Evolutionary conservation across 345 rosid genomes (phyloP).

Genomic region (Eucalyptus coolabah): DNA sequence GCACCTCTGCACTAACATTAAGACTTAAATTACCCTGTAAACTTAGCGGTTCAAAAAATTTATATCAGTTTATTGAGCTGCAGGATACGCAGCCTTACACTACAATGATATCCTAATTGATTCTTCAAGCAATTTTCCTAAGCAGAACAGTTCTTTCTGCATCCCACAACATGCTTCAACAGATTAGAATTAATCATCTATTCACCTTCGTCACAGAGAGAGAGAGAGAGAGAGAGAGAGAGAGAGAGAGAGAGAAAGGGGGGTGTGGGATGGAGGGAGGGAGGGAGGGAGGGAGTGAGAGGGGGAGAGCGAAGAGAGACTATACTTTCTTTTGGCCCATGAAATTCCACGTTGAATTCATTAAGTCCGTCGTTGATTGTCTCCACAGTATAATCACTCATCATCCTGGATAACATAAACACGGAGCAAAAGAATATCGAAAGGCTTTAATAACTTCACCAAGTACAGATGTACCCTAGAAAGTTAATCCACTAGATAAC

Average conservation of each 20-base stretch:
- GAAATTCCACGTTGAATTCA: conserved; percentile 63
- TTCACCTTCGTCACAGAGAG: neutral
- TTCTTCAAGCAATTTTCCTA: neutral
- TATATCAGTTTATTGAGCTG: neutral
- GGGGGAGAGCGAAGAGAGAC: neutral
- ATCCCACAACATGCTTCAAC: neutral
- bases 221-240: neutral
- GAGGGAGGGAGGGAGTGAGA: neutral
- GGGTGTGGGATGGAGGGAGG: neutral
- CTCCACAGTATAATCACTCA: conserved; percentile 71
- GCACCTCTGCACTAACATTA: neutral
- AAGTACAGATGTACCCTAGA: too few species aligned
- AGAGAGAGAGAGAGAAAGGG: neutral
- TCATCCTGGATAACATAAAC: conserved; percentile 49
- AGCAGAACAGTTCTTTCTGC: neutral
- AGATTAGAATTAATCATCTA: neutral
- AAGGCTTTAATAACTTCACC: neutral
- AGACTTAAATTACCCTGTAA: neutral
- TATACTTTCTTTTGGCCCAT: conserved; percentile 73
- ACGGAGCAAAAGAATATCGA: neutral
- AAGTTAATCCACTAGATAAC: neutral
- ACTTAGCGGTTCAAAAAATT: neutral
- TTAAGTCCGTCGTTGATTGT: conserved; percentile 60
- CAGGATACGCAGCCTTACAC: neutral
- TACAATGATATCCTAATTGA: neutral